Evolutionary conservation across 1,284 basidiomycete species (phyloP).

Genomic region (Puccinia polysora): DNA sequence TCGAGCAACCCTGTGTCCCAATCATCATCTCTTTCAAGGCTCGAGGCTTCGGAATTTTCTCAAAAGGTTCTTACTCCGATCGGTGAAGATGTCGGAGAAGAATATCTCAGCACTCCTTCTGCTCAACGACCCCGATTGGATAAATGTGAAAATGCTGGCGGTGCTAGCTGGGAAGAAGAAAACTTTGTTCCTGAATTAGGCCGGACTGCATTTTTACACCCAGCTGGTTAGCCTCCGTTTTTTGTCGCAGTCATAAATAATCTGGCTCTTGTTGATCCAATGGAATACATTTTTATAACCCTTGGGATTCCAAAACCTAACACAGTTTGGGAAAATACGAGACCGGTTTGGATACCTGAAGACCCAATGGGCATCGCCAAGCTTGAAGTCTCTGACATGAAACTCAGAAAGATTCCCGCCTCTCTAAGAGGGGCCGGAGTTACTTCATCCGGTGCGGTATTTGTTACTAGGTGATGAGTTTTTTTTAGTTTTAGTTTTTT

Average conservation of each 20-base stretch:
- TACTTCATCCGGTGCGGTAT: conserved; percentile 18
- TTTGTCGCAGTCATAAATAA: background rate
- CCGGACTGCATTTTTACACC: conserved; percentile 32
- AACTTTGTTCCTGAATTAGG: conserved; percentile 20
- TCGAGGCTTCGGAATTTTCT: background rate
- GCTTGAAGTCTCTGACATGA: conserved; percentile 37
- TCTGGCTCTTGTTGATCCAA: background rate
- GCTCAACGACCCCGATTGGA: background rate
- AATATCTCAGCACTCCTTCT: background rate
- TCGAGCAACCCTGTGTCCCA: too few relatives aligned
- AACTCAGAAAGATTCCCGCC: conserved; percentile 25
- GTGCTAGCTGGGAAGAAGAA: conserved; percentile 17
- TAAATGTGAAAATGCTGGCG: background rate
- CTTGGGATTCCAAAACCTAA: background rate
- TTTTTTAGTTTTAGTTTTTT: conserved; percentile 12
- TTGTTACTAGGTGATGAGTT: conserved; percentile 23
- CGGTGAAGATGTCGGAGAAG: conserved; percentile 1
- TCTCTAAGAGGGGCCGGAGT: conserved; percentile 22
- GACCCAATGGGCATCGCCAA: conserved; percentile 32
- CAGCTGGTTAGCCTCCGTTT: conserved; percentile 17
- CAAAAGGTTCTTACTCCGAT: conserved; percentile 22
- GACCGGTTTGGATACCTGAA: conserved; percentile 38
- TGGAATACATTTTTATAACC: background rate
- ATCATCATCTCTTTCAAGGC: background rate
- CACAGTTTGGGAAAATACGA: conserved; percentile 26